Evolutionary conservation across 1,284 basidiomycete species (phyloP), one percentile per base, ranked within the genome.

Genomic region (Entoloma clypeatum): DNA sequence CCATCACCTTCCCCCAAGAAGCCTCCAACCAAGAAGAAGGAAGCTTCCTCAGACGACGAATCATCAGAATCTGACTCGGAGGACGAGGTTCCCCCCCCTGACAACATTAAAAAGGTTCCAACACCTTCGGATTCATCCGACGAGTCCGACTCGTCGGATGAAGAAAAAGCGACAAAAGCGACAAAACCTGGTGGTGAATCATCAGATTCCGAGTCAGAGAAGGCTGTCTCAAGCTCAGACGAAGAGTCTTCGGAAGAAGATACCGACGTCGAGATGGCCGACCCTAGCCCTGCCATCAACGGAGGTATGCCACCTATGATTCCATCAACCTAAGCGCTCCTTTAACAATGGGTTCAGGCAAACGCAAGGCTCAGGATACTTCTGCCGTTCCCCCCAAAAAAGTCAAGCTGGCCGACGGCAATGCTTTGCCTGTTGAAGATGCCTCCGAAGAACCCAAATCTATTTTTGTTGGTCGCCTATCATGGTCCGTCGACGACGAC

Each of bases 401-500:
- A 69, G 75, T 72, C 53, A 95, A 93, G 70, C 65, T 81, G 38
- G 74, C 68, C 29, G 74, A 80, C 48, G 79, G 72, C 39, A 64
- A 69, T 32, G 74, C 78, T 36, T 72, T 66, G 6, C 65, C 76
- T 24, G 62, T 67, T 32, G 68, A 68, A 21, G 66, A 71, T 23
- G 67, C 62, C 29, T 58, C 56, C 17, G 76, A 77, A 48, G 75
- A 79, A 49, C 77, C 74, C 34, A 85, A 77, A 60, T 86, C 83
- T 39, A 78, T 98, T 57, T 99, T 94, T 60, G 92, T 99, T 53
- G 95, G 95, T 41, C 81, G 81, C 50, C 77, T 99, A 37, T 95
- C 92, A 23, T 99, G 93, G 93, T 93, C 92, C 63, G 86, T 99
- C 53, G 95, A 98, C 74, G 89, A 93, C 64, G 95, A 97, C 66